These are phyloP conservation scores for Scedosporium dehoogii DNA, from an alignment of 2,329 filamentous ascomycete genomes.

Conservation along the genomic window DNA sequence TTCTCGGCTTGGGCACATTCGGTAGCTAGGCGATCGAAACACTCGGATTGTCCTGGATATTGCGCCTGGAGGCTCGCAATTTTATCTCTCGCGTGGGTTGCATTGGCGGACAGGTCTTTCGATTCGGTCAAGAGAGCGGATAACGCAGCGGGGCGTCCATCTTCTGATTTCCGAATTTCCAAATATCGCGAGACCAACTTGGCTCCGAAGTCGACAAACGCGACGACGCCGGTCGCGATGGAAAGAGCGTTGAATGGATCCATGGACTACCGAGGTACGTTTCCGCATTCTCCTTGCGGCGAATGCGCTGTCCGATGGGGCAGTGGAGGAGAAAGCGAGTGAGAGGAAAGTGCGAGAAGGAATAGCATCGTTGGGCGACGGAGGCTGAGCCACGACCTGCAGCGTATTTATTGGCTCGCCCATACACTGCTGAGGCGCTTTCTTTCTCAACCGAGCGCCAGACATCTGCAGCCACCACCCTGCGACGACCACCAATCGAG, in stretches of 20 bases:
- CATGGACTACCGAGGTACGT: too few relatives aligned
- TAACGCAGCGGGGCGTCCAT: background rate
- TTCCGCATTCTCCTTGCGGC: background rate
- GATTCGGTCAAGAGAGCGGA: background rate
- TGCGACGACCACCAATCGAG: too few relatives aligned
- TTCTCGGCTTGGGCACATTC: background rate
- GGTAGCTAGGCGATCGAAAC: background rate
- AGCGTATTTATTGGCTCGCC: too few relatives aligned
- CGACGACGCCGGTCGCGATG: background rate
- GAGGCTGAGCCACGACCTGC: too few relatives aligned
- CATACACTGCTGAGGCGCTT: too few relatives aligned
- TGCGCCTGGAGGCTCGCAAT: background rate
- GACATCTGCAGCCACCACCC: too few relatives aligned
- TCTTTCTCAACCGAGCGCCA: too few relatives aligned
- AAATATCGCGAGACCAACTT: background rate
- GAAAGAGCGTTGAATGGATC: background rate
- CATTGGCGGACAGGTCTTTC: background rate
- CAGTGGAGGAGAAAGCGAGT: too few relatives aligned
- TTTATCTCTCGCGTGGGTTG: background rate
- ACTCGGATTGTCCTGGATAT: background rate
- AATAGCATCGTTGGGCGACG: too few relatives aligned
- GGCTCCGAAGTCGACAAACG: background rate
- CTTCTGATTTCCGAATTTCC: background rate
- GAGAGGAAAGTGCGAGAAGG: too few relatives aligned
- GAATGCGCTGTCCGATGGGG: background rate